Evolutionary conservation across 768 basidiomycete genomes (phyloP), one percentile per base, ranked within the genome.

Genomic region (Lentinula detonsa): DNA sequence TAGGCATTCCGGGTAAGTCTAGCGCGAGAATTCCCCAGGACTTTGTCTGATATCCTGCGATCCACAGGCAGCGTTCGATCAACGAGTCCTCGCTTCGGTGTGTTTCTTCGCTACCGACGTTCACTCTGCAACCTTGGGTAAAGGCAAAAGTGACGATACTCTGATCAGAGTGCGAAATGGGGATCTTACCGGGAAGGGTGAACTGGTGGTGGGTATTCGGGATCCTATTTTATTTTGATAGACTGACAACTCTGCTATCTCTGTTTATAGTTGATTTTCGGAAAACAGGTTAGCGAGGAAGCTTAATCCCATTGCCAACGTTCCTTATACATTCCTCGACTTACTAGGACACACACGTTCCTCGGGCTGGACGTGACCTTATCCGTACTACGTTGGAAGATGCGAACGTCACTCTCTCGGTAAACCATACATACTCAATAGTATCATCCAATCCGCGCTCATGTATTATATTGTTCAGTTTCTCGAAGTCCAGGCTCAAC

Each of bases 21-120:
- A n/a, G 28, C 3, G 28, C 46, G 16, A 52, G 13, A 13, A n/a
- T 48, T 11, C 13, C 35, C 4, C 7, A 11, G 5, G 15, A 16
- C 23, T 11, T 23, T 28, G 28, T 5, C 43, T 18, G 15, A 40
- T 7, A 28, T 53, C 37, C 8, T 57, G n/a, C 40, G 21, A 39
- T 33, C 45, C 16, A 5, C 61, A 95, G 92, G 92, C 92, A 53
- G 91, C 94, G 0, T 95, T 98, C 69, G 90, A 98, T 70, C 76
- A 81, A 5, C 85, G 95, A 37, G 83, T 97, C 23, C 78, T 92
- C 3, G 78, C 95, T 0, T 81, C 91, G 0, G 91, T 96, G 45
- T 97, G 95, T 74, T 98, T 92, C 77, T 98, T 98, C 69, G 93
- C 91, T 1, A 98, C 96, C 15, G 95, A 96, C 70, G 85, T 98